These are phyloP conservation scores for Lactuca sativa DNA, from an alignment of 129 eudicot genomes.

Conservation along the genomic window DNA sequence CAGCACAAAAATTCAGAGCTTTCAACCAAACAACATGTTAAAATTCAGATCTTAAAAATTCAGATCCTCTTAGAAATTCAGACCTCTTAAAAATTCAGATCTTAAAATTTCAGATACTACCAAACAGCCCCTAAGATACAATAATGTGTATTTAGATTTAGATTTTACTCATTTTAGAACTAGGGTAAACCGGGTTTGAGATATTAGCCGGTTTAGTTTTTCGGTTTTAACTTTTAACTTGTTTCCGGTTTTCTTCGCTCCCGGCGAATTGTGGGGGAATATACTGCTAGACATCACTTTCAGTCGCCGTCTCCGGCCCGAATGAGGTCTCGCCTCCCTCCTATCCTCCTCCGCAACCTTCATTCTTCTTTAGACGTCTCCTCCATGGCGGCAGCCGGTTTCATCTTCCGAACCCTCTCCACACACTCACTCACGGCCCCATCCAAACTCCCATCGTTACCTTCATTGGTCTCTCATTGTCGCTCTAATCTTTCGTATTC, in stretches of 20 bases:
- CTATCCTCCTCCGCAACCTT: conserved; percentile 48
- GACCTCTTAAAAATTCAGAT: no score
- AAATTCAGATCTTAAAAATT: no score
- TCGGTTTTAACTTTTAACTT: not conserved
- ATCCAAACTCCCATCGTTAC: conserved; percentile 18
- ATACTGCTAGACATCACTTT: conserved; percentile 4
- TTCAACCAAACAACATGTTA: no score
- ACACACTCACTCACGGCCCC: conserved; percentile 6
- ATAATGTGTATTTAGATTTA: not conserved
- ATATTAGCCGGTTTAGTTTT: not conserved
- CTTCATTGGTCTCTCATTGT: not conserved
- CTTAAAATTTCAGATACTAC: no score
- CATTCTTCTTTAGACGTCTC: conserved; percentile 22
- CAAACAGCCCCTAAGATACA: no score
- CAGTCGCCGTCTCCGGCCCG: conserved; percentile 22
- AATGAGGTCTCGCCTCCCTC: conserved; percentile 54
- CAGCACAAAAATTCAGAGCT: no score
- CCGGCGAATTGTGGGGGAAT: conserved; percentile 15
- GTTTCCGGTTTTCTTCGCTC: not conserved
- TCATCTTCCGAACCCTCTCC: conserved; percentile 37
- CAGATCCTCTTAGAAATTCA: no score
- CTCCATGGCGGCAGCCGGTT: conserved; percentile 48
- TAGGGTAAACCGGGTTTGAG: conserved; percentile 12
- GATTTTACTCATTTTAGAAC: no score
- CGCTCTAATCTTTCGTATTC: conserved; percentile 16